Evolutionary conservation across 495 filamentous ascomycete genomes (phyloP).

Genomic region (Penicillium parvum): DNA sequence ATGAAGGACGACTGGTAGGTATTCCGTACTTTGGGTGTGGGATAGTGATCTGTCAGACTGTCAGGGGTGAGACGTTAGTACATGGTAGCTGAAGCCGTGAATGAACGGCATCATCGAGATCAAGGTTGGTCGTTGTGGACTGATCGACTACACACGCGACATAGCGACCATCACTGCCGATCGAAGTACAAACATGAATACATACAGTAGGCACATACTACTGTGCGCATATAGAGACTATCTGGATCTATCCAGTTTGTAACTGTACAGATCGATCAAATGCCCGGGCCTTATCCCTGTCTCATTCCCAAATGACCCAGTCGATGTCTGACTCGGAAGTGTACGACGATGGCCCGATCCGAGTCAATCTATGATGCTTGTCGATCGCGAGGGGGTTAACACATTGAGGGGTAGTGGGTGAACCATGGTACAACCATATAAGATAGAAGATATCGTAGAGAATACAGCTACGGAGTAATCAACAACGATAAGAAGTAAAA

Average conservation of each 20-base stretch:
- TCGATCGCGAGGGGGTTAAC: conserved; percentile 15
- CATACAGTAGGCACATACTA: too few relatives aligned
- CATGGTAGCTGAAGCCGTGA: conserved; percentile 5
- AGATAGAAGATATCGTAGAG: not conserved
- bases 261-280: conserved; percentile 1
- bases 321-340: conserved; percentile 10
- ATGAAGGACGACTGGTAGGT: conserved; percentile 9
- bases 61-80: conserved; percentile 2
- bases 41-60: conserved; percentile 15
- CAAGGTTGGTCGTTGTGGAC: too few relatives aligned
- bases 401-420: conserved; percentile 16
- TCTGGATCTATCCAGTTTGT: too few relatives aligned
- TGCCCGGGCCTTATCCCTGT: conserved; percentile 15
- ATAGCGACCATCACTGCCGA: conserved; percentile 13
- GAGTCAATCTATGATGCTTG: conserved; percentile 12
- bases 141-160: conserved; percentile 15
- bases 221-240: too few relatives aligned
- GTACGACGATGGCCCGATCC: conserved; percentile 14
- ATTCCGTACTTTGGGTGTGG: too few relatives aligned
- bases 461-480: not conserved
- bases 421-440: conserved; percentile 17
- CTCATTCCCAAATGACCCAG: conserved; percentile 19
- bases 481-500: not conserved
- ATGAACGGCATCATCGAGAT: too few relatives aligned
- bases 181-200: too few relatives aligned